phyloP scores from a whole-genome alignment of 352 stramenopile genomes.

The Phytophthora fragariae region DNA sequence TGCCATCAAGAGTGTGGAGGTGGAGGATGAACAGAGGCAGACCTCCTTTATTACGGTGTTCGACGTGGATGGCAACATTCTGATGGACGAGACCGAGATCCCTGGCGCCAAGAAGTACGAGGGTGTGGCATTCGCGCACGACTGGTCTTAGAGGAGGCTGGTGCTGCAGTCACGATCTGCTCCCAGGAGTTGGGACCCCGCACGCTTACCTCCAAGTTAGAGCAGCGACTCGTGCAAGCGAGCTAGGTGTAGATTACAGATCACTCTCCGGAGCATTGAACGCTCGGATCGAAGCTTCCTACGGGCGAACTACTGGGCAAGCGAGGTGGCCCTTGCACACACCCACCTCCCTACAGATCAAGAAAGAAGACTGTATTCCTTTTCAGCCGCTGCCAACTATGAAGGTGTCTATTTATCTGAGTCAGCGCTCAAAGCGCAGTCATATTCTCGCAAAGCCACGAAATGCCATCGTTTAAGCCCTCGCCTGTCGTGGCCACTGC shows the following conservation, averaged over 20 bases:
- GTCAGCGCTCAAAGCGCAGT: conserved; percentile 51
- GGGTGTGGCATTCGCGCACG: conserved; percentile 91
- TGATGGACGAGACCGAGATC: conserved; percentile 93
- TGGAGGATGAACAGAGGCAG: conserved; percentile 90
- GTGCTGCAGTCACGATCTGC: conserved; percentile 19
- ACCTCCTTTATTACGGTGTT: conserved; percentile 95
- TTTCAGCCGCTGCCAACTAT: conserved; percentile 16
- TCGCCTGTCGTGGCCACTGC: conserved; percentile 82
- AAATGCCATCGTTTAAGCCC: conserved; percentile 74
- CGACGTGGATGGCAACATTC: conserved; percentile 89
- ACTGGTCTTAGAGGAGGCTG: conserved; percentile 61
- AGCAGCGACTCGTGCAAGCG: conserved; percentile 32
- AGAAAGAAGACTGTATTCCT: conserved; percentile 44
- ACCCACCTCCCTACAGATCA: conserved; percentile 19
- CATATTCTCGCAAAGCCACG: conserved; percentile 87
- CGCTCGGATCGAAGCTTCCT: conserved; percentile 16
- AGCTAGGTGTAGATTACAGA: conserved; percentile 34
- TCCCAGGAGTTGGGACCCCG: conserved; percentile 18
- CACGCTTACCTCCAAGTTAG: conserved; percentile 28
- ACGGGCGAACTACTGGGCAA: conserved; percentile 15
- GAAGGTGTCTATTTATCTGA: conserved; percentile 27
- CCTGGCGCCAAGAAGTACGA: conserved; percentile 94
- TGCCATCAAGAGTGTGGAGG: conserved; percentile 94
- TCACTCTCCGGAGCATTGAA: conserved; percentile 6
- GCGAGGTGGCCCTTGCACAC: neutral